A percentile compares a stretch with the other conserved stretches of the same genome.
Conservation (phyloP, 139 green algal genomes). For the Chlorella sp. region DNA sequence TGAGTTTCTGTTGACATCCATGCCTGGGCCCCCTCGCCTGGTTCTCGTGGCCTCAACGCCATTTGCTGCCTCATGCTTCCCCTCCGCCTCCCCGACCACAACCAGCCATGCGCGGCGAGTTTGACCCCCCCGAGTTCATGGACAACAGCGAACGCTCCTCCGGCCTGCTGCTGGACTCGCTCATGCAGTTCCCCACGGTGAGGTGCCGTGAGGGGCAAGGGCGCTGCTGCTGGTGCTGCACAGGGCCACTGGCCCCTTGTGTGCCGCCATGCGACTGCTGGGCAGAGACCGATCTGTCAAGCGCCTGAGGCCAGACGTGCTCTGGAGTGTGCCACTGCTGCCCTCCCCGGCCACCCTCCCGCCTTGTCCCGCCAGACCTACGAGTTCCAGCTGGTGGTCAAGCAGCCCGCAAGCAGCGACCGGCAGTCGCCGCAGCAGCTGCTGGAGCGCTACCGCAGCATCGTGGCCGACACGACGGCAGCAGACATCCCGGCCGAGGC, state of each 20-base stretch:
- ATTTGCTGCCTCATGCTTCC: background rate
- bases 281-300: too few species aligned
- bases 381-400: slow-evolving; percentile 58
- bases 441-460: slow-evolving; percentile 13
- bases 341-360: too few species aligned
- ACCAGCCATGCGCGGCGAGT: slow-evolving; percentile 67
- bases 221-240: too few species aligned
- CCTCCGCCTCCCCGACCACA: background rate
- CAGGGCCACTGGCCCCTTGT: too few species aligned
- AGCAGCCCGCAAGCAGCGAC: background rate
- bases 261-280: too few species aligned
- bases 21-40: background rate
- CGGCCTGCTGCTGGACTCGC: slow-evolving; percentile 56
- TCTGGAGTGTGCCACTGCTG: too few species aligned
- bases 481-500: background rate
- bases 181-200: slow-evolving; percentile 57
- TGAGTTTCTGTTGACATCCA: background rate
- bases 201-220: background rate
- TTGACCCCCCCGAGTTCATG: slow-evolving; percentile 48
- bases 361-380: slow-evolving; percentile 26
- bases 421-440: background rate
- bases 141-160: slow-evolving; percentile 55
- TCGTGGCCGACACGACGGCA: slow-evolving; percentile 18
- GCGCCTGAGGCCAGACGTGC: too few species aligned
- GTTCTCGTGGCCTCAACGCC: background rate